A percentile compares a stretch with the other conserved stretches of the same genome.
These are phyloP conservation scores for Globomyces pollinis-pini DNA, from an alignment of 192 early-diverging fungal genomes.

Conservation along the genomic window DNA sequence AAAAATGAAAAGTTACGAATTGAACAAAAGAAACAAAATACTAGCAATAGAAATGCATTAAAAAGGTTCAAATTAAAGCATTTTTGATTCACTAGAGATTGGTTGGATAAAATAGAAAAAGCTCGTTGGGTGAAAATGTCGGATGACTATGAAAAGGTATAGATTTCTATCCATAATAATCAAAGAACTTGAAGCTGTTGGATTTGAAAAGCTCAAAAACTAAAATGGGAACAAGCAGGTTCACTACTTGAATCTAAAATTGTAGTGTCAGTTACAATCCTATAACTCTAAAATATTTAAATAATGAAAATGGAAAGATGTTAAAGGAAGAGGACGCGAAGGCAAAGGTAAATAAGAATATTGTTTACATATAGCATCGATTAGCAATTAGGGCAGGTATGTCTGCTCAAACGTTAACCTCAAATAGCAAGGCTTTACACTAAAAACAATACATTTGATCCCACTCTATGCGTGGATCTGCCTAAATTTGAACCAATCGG, in stretches of 20 bases:
- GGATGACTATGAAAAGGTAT: background rate
- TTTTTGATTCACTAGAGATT: background rate
- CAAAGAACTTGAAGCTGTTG: background rate
- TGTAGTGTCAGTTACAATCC: slow-evolving; percentile 38
- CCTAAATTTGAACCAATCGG: background rate
- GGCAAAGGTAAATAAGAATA: slow-evolving; percentile 19
- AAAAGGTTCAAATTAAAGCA: background rate
- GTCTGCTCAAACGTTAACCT: slow-evolving; percentile 17
- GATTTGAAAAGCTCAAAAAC: too few species aligned
- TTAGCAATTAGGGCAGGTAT: background rate
- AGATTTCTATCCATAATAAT: background rate
- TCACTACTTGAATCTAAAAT: background rate
- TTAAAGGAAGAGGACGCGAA: slow-evolving; percentile 25
- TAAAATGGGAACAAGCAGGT: background rate
- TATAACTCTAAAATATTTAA: slow-evolving; percentile 29
- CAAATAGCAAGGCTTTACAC: slow-evolving; percentile 32
- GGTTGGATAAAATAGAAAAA: background rate
- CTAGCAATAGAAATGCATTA: background rate
- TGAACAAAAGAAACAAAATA: background rate
- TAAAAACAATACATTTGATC: slow-evolving; percentile 41
- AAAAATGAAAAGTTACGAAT: background rate
- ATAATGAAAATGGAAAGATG: slow-evolving; percentile 16
- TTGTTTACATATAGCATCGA: slow-evolving; percentile 3
- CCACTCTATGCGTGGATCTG: slow-evolving; percentile 29
- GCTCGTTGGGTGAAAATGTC: background rate